Evolutionary conservation across 192 early-diverging fungal genomes (phyloP).

Genomic region (Chytriomyces confervae): DNA sequence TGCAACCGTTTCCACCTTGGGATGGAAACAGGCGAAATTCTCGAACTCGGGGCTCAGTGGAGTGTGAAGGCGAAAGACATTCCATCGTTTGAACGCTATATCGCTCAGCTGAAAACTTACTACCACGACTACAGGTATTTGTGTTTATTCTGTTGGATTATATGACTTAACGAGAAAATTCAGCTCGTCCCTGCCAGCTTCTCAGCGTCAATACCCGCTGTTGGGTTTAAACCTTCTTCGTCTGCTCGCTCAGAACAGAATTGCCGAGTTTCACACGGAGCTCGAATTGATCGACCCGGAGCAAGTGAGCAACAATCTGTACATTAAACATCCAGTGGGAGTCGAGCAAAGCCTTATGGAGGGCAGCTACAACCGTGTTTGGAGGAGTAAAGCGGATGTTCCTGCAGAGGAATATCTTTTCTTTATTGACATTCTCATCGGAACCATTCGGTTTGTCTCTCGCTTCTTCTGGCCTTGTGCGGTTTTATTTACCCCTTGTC

Average conservation of each 20-base stretch:
- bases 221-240: slow-evolving; percentile 93
- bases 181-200: slow-evolving; percentile 67
- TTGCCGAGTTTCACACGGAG: slow-evolving; percentile 99
- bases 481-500: neutral
- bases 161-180: neutral
- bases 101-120: slow-evolving; percentile 88
- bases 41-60: slow-evolving; percentile 90
- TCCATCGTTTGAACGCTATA: slow-evolving; percentile 93
- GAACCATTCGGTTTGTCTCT: slow-evolving; percentile 77
- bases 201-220: slow-evolving; percentile 84
- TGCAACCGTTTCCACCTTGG: neutral
- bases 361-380: slow-evolving; percentile 96
- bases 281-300: slow-evolving; percentile 87
- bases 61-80: slow-evolving; percentile 88
- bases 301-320: slow-evolving; percentile 78
- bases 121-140: slow-evolving; percentile 81
- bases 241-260: slow-evolving; percentile 89
- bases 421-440: slow-evolving; percentile 94
- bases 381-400: slow-evolving; percentile 88
- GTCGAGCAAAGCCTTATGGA: slow-evolving; percentile 98
- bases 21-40: slow-evolving; percentile 68
- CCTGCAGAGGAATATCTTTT: slow-evolving; percentile 90
- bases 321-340: slow-evolving; percentile 90
- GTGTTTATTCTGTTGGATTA: neutral
- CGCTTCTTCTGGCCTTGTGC: slow-evolving; percentile 13